Conservation (phyloP, 208 protist genomes). For the Acanthamoeba triangularis region DNA sequence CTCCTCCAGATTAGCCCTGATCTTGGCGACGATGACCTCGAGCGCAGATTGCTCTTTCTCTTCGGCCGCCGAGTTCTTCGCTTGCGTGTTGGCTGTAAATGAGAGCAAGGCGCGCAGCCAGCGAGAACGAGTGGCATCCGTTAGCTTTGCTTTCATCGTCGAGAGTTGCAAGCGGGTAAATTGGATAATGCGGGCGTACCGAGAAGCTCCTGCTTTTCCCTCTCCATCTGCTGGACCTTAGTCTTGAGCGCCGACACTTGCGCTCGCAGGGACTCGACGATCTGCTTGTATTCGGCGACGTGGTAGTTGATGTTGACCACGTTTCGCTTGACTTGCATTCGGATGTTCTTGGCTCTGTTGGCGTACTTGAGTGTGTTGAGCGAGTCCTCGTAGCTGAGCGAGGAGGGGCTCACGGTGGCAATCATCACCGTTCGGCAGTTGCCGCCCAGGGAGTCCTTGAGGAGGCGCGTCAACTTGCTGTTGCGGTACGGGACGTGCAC, state of each 20-base stretch:
- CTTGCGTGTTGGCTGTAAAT: background rate
- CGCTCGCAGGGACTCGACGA: constrained; percentile 88
- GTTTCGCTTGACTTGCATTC: constrained; percentile 85
- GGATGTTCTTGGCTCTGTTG: constrained; percentile 93
- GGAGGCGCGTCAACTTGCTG: constrained; percentile 94
- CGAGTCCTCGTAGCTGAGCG: constrained; percentile 91
- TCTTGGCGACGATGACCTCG: constrained; percentile 19
- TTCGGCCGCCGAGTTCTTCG: constrained; percentile 30
- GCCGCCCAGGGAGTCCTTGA: constrained; percentile 95
- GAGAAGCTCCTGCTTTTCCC: constrained; percentile 28
- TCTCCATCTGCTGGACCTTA: constrained; percentile 41
- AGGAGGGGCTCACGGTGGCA: constrained; percentile 90
- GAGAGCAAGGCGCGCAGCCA: background rate
- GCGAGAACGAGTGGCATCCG: background rate
- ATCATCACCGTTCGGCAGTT: constrained; percentile 94
- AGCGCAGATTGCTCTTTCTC: constrained; percentile 45
- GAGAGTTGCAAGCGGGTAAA: background rate
- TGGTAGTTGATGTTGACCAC: constrained; percentile 89
- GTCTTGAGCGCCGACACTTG: constrained; percentile 83
- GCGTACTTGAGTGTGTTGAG: constrained; percentile 95
- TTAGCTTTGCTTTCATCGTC: background rate
- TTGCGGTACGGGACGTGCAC: constrained; percentile 94
- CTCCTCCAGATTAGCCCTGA: constrained; percentile 55
- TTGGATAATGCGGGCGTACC: background rate
- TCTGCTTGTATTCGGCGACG: constrained; percentile 90